phyloP scores from a whole-genome alignment of 257 asterid species.

The Solanum okadae region DNA sequence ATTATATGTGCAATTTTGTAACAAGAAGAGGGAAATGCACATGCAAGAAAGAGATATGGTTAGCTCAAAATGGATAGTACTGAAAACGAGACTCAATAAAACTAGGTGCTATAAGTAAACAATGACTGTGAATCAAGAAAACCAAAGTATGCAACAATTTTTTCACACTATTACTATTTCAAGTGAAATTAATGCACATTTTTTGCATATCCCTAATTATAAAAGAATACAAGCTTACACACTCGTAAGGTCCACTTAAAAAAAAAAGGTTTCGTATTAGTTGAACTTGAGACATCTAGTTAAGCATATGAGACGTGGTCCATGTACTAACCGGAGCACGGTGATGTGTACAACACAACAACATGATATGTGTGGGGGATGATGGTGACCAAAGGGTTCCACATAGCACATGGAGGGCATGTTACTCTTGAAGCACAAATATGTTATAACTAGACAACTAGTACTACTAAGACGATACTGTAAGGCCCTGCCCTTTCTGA shows the following conservation, averaged over 20 bases:
- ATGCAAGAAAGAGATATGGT: neutral
- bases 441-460: neutral
- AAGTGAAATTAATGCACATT: neutral
- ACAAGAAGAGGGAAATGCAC: neutral
- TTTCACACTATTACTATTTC: neutral
- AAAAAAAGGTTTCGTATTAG: neutral
- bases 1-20: neutral
- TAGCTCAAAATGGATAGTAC: neutral
- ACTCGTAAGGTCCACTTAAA: neutral
- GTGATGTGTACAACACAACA: neutral
- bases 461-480: neutral
- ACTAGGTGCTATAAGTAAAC: neutral
- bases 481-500: neutral
- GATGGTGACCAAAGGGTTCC: slow-evolving; percentile 43
- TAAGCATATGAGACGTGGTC: neutral
- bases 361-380: neutral
- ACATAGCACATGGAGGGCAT: slow-evolving; percentile 77
- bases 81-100: neutral
- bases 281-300: neutral
- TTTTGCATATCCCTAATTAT: neutral
- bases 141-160: neutral
- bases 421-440: slow-evolving; percentile 42
- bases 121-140: neutral
- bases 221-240: neutral
- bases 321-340: slow-evolving; percentile 8